Conservation (phyloP, 2,329 filamentous ascomycete species). For the Uncinocarpus reesii region DNA sequence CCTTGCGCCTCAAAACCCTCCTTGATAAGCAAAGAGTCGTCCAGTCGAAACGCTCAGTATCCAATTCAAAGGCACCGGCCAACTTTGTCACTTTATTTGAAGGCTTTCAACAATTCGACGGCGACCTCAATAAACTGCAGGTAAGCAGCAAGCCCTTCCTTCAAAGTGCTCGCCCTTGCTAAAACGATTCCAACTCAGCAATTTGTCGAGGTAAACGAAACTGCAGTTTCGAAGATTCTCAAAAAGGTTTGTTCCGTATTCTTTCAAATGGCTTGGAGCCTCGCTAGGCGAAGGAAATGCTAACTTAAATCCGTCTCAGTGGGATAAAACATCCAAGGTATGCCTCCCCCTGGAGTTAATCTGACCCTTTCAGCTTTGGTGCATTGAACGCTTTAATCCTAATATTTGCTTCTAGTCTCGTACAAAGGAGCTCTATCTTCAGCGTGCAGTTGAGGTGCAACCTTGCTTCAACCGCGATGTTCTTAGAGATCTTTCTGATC, state of each 20-base stretch:
- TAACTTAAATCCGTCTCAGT: constrained; percentile 42
- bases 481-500: constrained; percentile 91
- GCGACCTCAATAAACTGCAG: constrained; percentile 88
- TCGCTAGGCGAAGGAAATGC: constrained; percentile 2
- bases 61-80: constrained; percentile 74
- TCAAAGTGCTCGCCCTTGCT: neutral
- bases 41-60: constrained; percentile 63
- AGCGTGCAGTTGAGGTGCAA: constrained; percentile 90
- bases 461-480: constrained; percentile 97
- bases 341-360: constrained; percentile 17
- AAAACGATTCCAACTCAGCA: constrained; percentile 46
- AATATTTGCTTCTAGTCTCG: constrained; percentile 51
- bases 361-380: constrained; percentile 1
- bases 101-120: constrained; percentile 93
- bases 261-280: constrained; percentile 1
- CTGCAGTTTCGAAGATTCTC: constrained; percentile 93
- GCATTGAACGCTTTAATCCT: constrained; percentile 14
- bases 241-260: constrained; percentile 60
- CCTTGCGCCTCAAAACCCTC: constrained; percentile 80
- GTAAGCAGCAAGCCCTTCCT: constrained; percentile 29
- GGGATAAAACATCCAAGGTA: constrained; percentile 97
- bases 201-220: constrained; percentile 97
- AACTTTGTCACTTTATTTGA: constrained; percentile 93
- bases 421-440: constrained; percentile 94
- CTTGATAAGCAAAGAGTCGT: constrained; percentile 91